Base-by-base conservation (phyloP, 2,329 filamentous ascomycete genomes). In the Fusarium virguliforme region DNA sequence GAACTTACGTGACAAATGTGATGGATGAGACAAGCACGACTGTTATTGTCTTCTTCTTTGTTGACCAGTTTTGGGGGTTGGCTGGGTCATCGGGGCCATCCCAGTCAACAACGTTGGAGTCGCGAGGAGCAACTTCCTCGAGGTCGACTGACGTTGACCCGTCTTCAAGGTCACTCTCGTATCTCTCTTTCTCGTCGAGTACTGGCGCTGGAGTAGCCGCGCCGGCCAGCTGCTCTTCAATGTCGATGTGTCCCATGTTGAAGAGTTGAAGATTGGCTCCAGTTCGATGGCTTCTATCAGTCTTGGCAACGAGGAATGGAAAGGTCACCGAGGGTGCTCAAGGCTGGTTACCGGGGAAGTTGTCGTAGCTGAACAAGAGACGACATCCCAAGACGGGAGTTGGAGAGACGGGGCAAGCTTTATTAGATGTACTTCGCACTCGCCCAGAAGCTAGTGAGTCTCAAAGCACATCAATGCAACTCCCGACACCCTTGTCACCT, bases 21-120 rank as follows among this genome's bases (percentile, higher is more conserved):
- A 85, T 78, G 32, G 79, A 76, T 4, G 81, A 81, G 5, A 85
- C 73, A 6, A 83, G 73, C 2, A 73, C 71, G 1, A 84, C 76
- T 10, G 79, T 80, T 10, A 79, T 58, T 53, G 76, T 75, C 67
- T 83, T 84, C 41, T 74, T 75, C n/a, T 55, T 60, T 5, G 60
- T 64, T 4, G 83, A 72, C 89, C 89, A 92, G 75, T 92, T 92
- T 68, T 86, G 78, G 0, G 90, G 89, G 64, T 91, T 89, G 37
- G 83, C 79, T 1, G 85, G 85, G 60, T 90, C 89, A 60, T 87
- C 78, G 0, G 85, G 84, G 0, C 86, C 84, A 69, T 91, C 87
- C 87, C 89, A 92, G 64, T 85, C 85, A 12, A 91, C 85, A 12
- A 88, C 79, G 65, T 76, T 62, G 54, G 68, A 70, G 41, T 75